Base-by-base conservation (phyloP, 1,284 basidiomycete species). In the Leccinum subspadiceum region DNA sequence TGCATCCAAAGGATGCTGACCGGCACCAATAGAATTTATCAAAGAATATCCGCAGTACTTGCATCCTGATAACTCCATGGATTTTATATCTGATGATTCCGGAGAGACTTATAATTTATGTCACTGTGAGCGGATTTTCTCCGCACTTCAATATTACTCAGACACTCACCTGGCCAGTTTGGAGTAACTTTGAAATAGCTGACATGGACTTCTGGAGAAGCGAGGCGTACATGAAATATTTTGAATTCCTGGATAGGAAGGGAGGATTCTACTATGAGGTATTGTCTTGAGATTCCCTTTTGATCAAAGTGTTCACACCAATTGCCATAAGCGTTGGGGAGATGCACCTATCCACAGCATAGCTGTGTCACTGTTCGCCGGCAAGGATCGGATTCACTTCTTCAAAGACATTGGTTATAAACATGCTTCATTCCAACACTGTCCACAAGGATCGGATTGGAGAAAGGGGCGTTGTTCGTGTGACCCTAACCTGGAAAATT, bases 191-290 rank as follows among this genome's bases (percentile, higher is more conserved):
- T 65, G 93, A 96, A 72, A 93, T 96, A 56, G 92, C 87, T 8
- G 81, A 88, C 69, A 82, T 89, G 80, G 83, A 89, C 64, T 93
- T 95, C 70, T 93, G 90, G 87, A 79, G 93, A 57, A 77, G 82
- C 5, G 82, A 92, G 63, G 85, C 87, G 4, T 96, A 96, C 73
- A 79, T 77, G 64, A 82, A 84, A 56, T 95, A 87, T 76, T 96
- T 95, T 67, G 81, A 90, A 31, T 81, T 83, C 68, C 78, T 96
- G 17, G 94, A 96, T 63, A 73, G 79, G 12, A 84, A 82, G 53
- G 94, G 94, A 20, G 93, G 93, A 5, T 93, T 93, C 69, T 92
- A 91, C 72, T 93, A 93, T 67, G 92, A 94, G 82, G 86, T 85
- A 33, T 54, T 74, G 73, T 48, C 56, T 29, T 35, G 24, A 13